These are phyloP conservation scores for Pichia nakasei DNA, from an alignment of 805 yeast species.

Conservation along the genomic window DNA sequence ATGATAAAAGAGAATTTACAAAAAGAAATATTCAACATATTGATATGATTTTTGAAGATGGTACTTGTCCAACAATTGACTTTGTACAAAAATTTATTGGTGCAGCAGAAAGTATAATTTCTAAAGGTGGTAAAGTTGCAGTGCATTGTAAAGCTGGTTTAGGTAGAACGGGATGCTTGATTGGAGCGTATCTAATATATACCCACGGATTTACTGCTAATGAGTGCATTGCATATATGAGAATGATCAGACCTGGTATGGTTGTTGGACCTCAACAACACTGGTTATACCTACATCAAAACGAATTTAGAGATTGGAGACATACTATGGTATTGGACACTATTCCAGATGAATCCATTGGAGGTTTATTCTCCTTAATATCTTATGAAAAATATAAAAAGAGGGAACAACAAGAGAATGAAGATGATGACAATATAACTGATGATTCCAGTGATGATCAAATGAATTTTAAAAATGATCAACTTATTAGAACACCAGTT, in stretches of 20 bases:
- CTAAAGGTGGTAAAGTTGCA: constrained; percentile 85
- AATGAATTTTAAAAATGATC: constrained; percentile 13
- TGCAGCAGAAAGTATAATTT: constrained; percentile 84
- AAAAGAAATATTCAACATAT: constrained; percentile 78
- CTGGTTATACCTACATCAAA: constrained; percentile 94
- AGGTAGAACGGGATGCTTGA: constrained; percentile 95
- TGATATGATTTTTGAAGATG: constrained; percentile 96
- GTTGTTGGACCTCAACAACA: constrained; percentile 99
- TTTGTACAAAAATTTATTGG: constrained; percentile 90
- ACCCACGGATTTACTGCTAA: constrained; percentile 95
- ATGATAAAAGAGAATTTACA: constrained; percentile 78
- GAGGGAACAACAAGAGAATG: constrained; percentile 28
- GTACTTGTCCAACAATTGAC: constrained; percentile 94
- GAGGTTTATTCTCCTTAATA: constrained; percentile 57
- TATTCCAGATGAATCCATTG: constrained; percentile 55
- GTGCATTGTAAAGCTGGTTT: constrained; percentile 99
- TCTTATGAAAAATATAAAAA: constrained; percentile 53
- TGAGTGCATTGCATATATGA: constrained; percentile 93
- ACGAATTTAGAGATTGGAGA: constrained; percentile 94
- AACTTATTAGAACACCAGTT: constrained; percentile 60
- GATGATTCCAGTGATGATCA: constrained; percentile 19
- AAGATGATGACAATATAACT: constrained; percentile 12
- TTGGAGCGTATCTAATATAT: constrained; percentile 94
- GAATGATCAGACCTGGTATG: constrained; percentile 97
- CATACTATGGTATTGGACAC: constrained; percentile 78